Evolutionary conservation across 176 grass and related monocot genomes (phyloP).

Genomic region (Cymbopogon citratus): DNA sequence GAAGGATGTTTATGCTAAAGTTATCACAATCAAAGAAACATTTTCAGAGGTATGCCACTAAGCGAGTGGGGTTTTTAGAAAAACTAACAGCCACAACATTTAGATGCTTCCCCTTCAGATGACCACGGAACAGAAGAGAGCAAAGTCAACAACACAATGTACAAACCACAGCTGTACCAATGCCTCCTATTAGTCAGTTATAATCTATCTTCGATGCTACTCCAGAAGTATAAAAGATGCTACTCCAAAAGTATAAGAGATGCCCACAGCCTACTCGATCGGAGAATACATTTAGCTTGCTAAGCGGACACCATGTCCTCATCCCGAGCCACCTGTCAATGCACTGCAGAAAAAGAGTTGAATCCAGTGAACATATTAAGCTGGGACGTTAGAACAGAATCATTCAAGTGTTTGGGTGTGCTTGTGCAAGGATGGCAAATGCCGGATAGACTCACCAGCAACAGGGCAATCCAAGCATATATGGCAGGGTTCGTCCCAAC

Average conservation of each 20-base stretch:
- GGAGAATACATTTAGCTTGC: constrained; percentile 61
- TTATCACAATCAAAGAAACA: too few relatives aligned
- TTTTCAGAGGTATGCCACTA: too few relatives aligned
- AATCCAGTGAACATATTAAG: constrained; percentile 9
- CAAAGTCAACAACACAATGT: neutral
- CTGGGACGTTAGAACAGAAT: neutral
- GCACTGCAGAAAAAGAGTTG: constrained; percentile 48
- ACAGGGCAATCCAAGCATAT: constrained; percentile 68
- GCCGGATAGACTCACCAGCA: constrained; percentile 51
- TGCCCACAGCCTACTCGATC: neutral
- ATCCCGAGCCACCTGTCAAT: constrained; percentile 85
- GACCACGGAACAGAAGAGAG: neutral
- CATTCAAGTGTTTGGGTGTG: neutral
- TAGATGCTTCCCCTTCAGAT: neutral
- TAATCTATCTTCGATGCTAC: constrained; percentile 5
- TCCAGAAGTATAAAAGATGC: neutral
- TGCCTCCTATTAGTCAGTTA: constrained; percentile 1
- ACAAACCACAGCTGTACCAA: neutral
- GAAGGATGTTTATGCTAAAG: too few relatives aligned
- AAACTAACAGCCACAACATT: neutral
- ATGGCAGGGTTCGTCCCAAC: constrained; percentile 43
- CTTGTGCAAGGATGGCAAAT: constrained; percentile 76
- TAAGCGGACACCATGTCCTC: constrained; percentile 61
- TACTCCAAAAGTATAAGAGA: neutral
- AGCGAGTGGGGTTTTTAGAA: too few relatives aligned